Base-by-base conservation (phyloP, 257 asterid genomes). In the Plantago major region DNA sequence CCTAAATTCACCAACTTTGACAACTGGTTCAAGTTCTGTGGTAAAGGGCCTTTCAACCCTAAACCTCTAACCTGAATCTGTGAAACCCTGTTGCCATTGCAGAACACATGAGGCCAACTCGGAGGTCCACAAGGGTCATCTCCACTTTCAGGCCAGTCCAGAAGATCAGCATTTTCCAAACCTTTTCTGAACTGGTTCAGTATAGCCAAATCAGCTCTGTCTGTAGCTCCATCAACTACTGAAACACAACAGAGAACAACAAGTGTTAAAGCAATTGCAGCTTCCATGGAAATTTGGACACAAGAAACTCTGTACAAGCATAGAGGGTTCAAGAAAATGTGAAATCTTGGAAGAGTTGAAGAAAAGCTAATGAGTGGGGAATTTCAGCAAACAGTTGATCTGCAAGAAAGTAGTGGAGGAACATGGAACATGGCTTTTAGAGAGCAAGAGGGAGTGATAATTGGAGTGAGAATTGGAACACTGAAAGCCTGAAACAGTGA, bases 41-140 rank as follows among this genome's bases (percentile, higher is more conserved):
- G 97, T 45, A 90, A 78, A 42, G 89, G 84, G 46, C 97, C 97
- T 50, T 77, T 78, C 17, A 90, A 61, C 2, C 97, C 96, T 72
- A 87, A 77, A 6, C 79, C 83, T 58, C 64, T 74, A n/a, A 82
- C 97, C 75, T 90, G 96, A 85, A 90, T 85, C 79, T 90, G 97
- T 5, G 87, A 42, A 38, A 90, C 90, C 42, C 95, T 72, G 65
- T 55, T 63, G 15, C 69, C 81, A 10, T 70, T 33, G 49, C 97
- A 90, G 58, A 33, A 84, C 1, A 90, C 46, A 74, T 87, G 89
- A 0, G 82, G 85, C 97, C 96, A 90, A 7, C 65, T 67, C 17
- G 95, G 95, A 42, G 96, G 80, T 9, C 95, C 96, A 64, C 97
- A 87, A 1, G 97, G 95, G 79, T 90, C 91, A 54, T 70, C 78